A percentile compares a stretch with the other conserved stretches of the same genome.
Conservation (phyloP, 2,329 filamentous ascomycete species). For the Alternaria triticina region DNA sequence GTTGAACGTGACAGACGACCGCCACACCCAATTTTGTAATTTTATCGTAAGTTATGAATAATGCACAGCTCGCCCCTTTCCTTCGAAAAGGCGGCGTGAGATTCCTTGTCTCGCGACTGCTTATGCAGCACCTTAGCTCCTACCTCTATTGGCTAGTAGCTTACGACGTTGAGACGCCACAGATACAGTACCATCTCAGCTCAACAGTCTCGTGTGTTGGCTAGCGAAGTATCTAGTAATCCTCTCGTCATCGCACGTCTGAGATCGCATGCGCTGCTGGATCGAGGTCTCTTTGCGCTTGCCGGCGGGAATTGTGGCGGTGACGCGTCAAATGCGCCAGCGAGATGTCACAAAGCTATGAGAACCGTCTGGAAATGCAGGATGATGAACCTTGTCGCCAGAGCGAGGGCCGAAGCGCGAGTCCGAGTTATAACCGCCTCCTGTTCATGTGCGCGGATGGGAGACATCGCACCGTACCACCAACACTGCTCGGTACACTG, state of each 20-base stretch:
- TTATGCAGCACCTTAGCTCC: conserved; percentile 17
- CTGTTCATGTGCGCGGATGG: not conserved
- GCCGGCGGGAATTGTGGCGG: not conserved
- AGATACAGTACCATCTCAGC: conserved; percentile 8
- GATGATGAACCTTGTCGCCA: not conserved
- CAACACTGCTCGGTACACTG: not conserved
- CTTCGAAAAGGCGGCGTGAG: conserved; percentile 21
- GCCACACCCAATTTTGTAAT: not conserved
- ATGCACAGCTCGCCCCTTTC: not conserved
- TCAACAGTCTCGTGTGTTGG: not conserved
- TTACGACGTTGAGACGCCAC: conserved; percentile 3
- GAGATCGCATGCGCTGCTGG: not conserved
- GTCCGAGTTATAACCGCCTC: not conserved
- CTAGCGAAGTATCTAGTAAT: not conserved
- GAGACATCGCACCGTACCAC: not conserved
- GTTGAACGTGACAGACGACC: not conserved
- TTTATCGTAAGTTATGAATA: not conserved
- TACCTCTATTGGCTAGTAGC: conserved; percentile 2
- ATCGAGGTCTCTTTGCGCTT: not conserved
- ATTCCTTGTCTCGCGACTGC: conserved; percentile 11
- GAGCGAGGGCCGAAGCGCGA: not conserved
- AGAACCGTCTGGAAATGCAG: not conserved
- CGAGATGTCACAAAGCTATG: not conserved
- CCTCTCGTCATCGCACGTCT: not conserved
- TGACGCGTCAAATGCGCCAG: not conserved